These are phyloP conservation scores for Backusella sp. DNA, from an alignment of 192 early-diverging fungal genomes.

Conservation along the genomic window DNA sequence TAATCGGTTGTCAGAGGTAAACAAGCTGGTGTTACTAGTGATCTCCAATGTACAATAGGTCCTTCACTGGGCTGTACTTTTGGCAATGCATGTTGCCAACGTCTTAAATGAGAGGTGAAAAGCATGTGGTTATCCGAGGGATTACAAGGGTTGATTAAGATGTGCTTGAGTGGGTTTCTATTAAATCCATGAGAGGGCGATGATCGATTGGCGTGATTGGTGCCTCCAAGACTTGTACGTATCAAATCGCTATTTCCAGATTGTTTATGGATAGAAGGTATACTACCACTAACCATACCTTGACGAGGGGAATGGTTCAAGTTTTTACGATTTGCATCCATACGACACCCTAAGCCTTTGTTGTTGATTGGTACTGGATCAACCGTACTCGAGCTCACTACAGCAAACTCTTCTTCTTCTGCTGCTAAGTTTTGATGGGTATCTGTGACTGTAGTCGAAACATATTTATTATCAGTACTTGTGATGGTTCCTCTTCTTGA, in stretches of 20 bases:
- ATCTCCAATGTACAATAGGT: slow-evolving; percentile 81
- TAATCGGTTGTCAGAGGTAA: slow-evolving; percentile 91
- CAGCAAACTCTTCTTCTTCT: slow-evolving; percentile 48
- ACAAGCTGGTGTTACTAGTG: slow-evolving; percentile 89
- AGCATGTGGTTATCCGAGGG: slow-evolving; percentile 53
- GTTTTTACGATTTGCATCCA: slow-evolving; percentile 6
- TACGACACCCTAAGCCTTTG: slow-evolving; percentile 9
- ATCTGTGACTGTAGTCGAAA: background rate
- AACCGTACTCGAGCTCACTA: slow-evolving; percentile 49
- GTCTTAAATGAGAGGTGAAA: slow-evolving; percentile 64
- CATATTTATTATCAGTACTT: slow-evolving; percentile 8
- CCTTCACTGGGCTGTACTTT: slow-evolving; percentile 50
- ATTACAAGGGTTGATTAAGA: slow-evolving; percentile 70
- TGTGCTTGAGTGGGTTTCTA: slow-evolving; percentile 23
- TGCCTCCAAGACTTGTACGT: slow-evolving; percentile 21
- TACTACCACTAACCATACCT: slow-evolving; percentile 17
- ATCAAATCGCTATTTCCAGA: slow-evolving; percentile 36
- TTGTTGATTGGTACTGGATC: slow-evolving; percentile 49
- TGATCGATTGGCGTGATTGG: slow-evolving; percentile 14
- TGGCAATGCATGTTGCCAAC: slow-evolving; percentile 91
- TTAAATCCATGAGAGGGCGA: slow-evolving; percentile 24
- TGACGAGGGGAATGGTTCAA: slow-evolving; percentile 21
- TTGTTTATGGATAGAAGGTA: slow-evolving; percentile 32
- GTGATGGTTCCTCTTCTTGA: slow-evolving; percentile 15
- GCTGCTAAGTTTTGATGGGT: background rate